Evolutionary conservation across 2,329 filamentous ascomycete species (phyloP), one percentile per base, ranked within the genome.

Genomic region (Leptodontidium sp.): DNA sequence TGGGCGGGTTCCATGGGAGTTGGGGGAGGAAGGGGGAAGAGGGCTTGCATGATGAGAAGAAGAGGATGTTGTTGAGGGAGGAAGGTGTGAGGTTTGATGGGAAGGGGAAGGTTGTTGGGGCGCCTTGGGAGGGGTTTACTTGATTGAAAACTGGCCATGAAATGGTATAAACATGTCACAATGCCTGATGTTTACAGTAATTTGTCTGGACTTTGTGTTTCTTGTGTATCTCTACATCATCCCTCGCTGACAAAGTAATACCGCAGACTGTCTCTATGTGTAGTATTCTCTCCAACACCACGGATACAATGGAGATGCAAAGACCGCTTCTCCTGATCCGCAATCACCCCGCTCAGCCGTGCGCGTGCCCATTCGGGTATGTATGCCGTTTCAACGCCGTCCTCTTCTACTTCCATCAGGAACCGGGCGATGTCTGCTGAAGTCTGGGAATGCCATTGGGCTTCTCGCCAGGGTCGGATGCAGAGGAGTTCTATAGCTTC

Each of bases 1-100:
- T 93, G 26, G 91, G 91, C 52, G 90, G 91, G 0, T 93, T 92
- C 82, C 88, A 90, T 79, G 91, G 91, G 2, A 85, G 87, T 72
- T 89, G 88, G 84, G 85, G 88, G 3, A 84, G 84, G 65, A 84
- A 86, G 47, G 89, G 88, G 0, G 86, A 88, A 73, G 88, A 88
- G 1, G 85, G 87, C 68, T 89, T 88, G 61, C 84, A 90, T 68
- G 84, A 85, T 43, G 88, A 90, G 80, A 93, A 93, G 83, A 84
- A 87, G 76, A 78, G 70, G 47, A 65, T 79, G 70, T 76, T 93
- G 64, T 78, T 93, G 70, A 82, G 83, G 69, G 82, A 80, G 1
- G 91, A 93, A 79, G 91, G 91, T 1, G 87, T 93, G 11, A 80
- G 79, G 71, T 88, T 93, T 74, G 87, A 91, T 76, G 83, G 78